These are phyloP conservation scores for Seminavis robusta DNA, from an alignment of 108 stramenopile genomes.

Conservation along the genomic window DNA sequence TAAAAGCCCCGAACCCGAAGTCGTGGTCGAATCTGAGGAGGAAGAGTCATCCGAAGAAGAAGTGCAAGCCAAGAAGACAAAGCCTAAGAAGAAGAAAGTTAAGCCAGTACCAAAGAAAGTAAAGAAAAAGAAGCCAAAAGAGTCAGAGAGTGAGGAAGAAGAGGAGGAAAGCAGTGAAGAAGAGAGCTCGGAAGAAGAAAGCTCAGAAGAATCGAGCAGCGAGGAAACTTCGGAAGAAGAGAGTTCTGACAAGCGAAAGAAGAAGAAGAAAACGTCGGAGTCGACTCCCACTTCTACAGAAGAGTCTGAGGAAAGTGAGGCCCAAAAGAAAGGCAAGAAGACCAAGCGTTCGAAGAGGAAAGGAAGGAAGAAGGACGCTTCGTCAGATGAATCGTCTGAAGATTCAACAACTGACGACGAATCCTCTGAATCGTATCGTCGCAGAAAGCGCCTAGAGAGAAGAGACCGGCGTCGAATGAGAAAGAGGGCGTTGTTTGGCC, in stretches of 20 bases:
- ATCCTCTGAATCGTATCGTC: neutral
- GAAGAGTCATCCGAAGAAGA: no score
- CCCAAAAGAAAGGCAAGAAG: constrained; percentile 10
- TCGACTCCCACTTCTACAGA: neutral
- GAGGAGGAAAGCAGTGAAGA: neutral
- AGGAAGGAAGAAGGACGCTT: neutral
- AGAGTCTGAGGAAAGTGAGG: constrained; percentile 16
- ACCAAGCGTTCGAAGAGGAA: neutral
- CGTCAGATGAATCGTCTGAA: neutral
- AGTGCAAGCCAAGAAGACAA: neutral
- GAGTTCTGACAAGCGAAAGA: neutral
- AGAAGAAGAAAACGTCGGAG: constrained; percentile 4
- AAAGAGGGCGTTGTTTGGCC: neutral
- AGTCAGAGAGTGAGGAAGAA: constrained; percentile 7
- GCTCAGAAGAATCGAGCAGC: neutral
- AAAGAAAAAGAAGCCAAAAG: neutral
- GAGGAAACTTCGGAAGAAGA: neutral
- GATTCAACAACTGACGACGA: neutral
- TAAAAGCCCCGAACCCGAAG: no score
- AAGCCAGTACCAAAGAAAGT: neutral
- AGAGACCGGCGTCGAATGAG: neutral
- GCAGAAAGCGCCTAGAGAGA: neutral
- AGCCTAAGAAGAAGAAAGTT: neutral
- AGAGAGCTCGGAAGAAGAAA: neutral
- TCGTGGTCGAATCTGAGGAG: no score